A percentile compares a stretch with the other conserved stretches of the same genome.
Evolutionary conservation across 345 rosid genomes (phyloP).

Genomic region (Pugionium dolabratum): DNA sequence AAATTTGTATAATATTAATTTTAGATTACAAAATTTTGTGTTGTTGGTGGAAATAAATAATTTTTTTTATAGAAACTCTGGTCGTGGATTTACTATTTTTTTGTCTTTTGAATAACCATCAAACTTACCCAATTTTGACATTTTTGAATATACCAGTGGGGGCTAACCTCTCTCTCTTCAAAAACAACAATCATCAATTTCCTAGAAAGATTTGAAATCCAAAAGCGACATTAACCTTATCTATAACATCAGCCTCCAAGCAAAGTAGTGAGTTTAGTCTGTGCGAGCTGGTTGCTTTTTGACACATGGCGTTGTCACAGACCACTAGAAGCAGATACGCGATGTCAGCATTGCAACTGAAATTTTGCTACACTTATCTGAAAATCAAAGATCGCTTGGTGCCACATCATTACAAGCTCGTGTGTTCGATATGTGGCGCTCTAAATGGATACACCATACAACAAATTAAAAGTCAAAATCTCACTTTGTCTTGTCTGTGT

Average conservation of each 20-base stretch:
- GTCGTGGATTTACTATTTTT: too few species aligned
- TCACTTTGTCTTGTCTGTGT: neutral
- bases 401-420: conserved; percentile 10
- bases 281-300: neutral
- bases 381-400: conserved; percentile 8
- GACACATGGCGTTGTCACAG: conserved; percentile 2
- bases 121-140: too few species aligned
- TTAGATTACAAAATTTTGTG: too few species aligned
- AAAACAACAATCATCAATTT: too few species aligned
- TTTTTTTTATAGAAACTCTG: too few species aligned
- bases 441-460: conserved; percentile 25
- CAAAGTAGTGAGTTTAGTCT: conserved; percentile 1
- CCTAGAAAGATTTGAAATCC: neutral
- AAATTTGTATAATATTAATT: too few species aligned
- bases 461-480: conserved; percentile 20
- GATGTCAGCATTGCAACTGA: neutral
- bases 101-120: too few species aligned
- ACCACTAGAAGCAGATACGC: conserved; percentile 20
- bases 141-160: too few species aligned
- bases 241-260: neutral
- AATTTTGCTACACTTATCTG: conserved; percentile 18
- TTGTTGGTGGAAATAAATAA: too few species aligned
- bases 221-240: conserved; percentile 12
- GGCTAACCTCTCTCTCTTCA: too few species aligned
- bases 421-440: conserved; percentile 2